Base-by-base conservation (phyloP, 768 basidiomycete genomes). In the Hydnomerulius pinastri region DNA sequence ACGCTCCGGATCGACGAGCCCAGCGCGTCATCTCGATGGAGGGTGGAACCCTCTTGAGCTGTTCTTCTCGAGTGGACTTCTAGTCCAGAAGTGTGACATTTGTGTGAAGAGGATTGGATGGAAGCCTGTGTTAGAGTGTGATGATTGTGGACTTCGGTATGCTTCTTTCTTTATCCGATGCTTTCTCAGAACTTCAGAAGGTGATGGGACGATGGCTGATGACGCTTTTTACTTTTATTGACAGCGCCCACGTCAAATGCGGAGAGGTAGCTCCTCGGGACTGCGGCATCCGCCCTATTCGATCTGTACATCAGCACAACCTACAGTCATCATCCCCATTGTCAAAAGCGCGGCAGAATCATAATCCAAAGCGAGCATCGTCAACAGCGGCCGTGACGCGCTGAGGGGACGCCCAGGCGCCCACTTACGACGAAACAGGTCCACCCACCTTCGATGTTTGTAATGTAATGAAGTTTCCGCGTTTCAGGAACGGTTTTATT, bases 41-140 rank as follows among this genome's bases (percentile, higher is more conserved):
- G 70, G 77, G 0, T 92, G 90, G 89, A 87, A 82, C 57, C 89
- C 91, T 18, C 73, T 92, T 23, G 88, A 91, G 45, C 69, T 91
- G 51, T 78, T 92, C 62, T 90, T 92, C 68, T 82, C 83, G 7
- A 86, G 84, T 63, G 87, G 80, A 15, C 68, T 88, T 39, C 66
- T 90, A 20, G 81, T 81, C 3, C 78, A 84, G 42, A 92, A 87
- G 64, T 96, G 92, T 59, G 90, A 90, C 67, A 69, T 92, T 15
- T 96, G 92, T 61, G 62, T 66, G 36, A 94, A 93, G 75, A 73
- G 90, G 40, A 73, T 96, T 32, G 92, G 92, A 11, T 86, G 88
- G 85, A 94, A 92, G 65, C 84, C 91, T 18, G 79, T 87, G 27
- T 71, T 95, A 17, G 83, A 89, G 60, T 96, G 92, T 64, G 92